Base-by-base conservation (phyloP, 176 grass and related monocot species). In the Rhipidocladum racemiflorum region DNA sequence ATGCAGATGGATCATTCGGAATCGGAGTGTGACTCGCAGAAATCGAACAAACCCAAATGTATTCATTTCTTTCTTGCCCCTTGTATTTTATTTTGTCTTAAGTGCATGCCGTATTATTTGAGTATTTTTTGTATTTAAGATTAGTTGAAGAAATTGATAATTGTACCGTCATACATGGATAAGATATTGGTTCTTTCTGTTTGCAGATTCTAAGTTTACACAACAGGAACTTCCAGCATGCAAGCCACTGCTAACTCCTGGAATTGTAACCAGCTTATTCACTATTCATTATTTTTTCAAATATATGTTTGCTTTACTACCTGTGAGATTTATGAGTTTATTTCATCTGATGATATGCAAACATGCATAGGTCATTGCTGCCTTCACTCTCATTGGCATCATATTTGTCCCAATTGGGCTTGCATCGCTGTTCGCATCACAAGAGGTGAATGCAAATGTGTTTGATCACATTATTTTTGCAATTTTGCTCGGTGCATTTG, bases 191-290 rank as follows among this genome's bases (percentile, higher is more conserved):
- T 44, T 68, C 20, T 9, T 50, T 9, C 9, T 64, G 0, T 65
- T 8, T 50, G 63, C 78, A 89, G 88, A 97, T 91, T 97, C 95
- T 15, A 90, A 83, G 86, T 97, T 97, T n/a, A 93, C 92, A 12
- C 95, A 95, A 49, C 95, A 95, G 79, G 95, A 98, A 81, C 88
- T 98, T 45, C 95, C 95, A 54, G 92, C 95, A 82, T 98, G 95
- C 71, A 98, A 98, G 74, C 95, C 95, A 50, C 70, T 98, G 21
- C 70, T 98, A 39, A 98, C 95, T 72, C 92, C 95, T 70, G 81
- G 86, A 80, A 93, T 91, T 64, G 95, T 98, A 97, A 89, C 81
- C 57, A 40, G 13, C 20, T 11, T 3, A 32, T 45, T 72, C 35
- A 40, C 61, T 14, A 29, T 9, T 79, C 64, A 13, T 43, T 43